Evolutionary conservation across 2,329 filamentous ascomycete genomes (phyloP), one percentile per base, ranked within the genome.

Genomic region (Fusarium sp.): DNA sequence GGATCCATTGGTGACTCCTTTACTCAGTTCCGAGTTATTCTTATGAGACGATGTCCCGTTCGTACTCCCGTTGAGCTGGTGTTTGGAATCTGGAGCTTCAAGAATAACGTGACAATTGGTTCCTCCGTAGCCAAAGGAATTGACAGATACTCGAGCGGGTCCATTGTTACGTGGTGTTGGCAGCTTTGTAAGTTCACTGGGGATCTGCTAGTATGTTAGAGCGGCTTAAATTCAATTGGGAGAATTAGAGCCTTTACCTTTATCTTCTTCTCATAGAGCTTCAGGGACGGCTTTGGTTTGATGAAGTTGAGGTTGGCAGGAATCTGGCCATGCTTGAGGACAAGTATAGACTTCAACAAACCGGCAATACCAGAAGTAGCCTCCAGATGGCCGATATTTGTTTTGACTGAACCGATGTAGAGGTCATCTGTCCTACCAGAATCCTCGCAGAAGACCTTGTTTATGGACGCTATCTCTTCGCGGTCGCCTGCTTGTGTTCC

Each of bases 41-140:
- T 30, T 11, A 30, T 30, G 10, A 30, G 28, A 9, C 20, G 13
- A 17, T 55, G 1, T 22, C 9, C 54, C 30, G 28, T 57, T 57
- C 2, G 3, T 10, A 6, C 10, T n/a, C 2, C 22, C 39, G 9
- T 39, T 44, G 2, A 32, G 22, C 11, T 48, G 11, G 0, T 13
- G 9, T 17, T 32, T 24, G 6, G 19, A 4, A 5, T 8, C 24
- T 14, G 39, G 24, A 6, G 39, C 39, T 13, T 57, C 30, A 30
- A 57, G 54, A 4, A 57, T 55, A 6, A 57, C 54, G 5, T 57
- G 54, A 2, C 54, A 57, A n/a, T 57, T 57, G 4, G 54, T 55
- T 17, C 54, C 54, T 32, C 54, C 54, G 17, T 57, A 57, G 5
- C 54, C 54, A 44, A 57, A 57, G 7, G 54, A 57, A 24, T 57